Conservation (phyloP, 129 eudicot species). For the Escallonia herrerae region DNA sequence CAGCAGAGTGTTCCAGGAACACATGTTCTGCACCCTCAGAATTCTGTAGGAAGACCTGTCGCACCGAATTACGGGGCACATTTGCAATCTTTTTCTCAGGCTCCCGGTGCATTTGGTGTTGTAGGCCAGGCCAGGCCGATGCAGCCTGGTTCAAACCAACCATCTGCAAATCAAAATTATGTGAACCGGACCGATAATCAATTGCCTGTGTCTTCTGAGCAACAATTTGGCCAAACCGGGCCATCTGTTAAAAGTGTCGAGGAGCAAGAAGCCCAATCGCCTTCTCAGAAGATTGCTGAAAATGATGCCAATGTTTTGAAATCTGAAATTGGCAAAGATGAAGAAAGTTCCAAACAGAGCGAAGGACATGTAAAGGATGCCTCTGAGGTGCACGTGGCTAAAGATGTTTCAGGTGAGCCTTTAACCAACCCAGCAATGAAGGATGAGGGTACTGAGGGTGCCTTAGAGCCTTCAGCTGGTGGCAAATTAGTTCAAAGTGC, state of each 20-base stretch:
- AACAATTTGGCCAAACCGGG: constrained; percentile 27
- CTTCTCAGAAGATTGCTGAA: constrained; percentile 31
- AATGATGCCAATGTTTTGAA: constrained; percentile 26
- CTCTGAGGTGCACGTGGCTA: constrained; percentile 25
- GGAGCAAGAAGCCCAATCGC: constrained; percentile 31
- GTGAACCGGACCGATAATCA: constrained; percentile 22
- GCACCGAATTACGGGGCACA: constrained; percentile 34
- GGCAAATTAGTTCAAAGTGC: constrained; percentile 15
- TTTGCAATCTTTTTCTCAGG: constrained; percentile 29
- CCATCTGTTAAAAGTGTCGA: constrained; percentile 20
- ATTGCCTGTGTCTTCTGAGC: constrained; percentile 28
- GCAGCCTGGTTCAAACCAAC: constrained; percentile 33
- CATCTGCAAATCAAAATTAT: constrained; percentile 30
- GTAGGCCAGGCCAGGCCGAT: constrained; percentile 39
- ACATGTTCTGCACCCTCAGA: constrained; percentile 51
- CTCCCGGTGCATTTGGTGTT: constrained; percentile 37
- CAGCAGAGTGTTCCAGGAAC: constrained; percentile 32
- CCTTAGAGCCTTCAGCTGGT: constrained; percentile 17
- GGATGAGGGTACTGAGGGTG: constrained; percentile 17
- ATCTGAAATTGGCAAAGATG: constrained; percentile 35
- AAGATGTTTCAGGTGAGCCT: constrained; percentile 31
- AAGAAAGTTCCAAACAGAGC: constrained; percentile 14
- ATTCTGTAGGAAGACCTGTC: constrained; percentile 35
- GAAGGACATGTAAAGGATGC: constrained; percentile 25
- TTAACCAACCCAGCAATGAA: constrained; percentile 19